Percentiles rank a stretch among this genome's conserved stretches.
phyloP scores from a whole-genome alignment of 139 green algal genomes.

The Volvox reticuliferus region DNA sequence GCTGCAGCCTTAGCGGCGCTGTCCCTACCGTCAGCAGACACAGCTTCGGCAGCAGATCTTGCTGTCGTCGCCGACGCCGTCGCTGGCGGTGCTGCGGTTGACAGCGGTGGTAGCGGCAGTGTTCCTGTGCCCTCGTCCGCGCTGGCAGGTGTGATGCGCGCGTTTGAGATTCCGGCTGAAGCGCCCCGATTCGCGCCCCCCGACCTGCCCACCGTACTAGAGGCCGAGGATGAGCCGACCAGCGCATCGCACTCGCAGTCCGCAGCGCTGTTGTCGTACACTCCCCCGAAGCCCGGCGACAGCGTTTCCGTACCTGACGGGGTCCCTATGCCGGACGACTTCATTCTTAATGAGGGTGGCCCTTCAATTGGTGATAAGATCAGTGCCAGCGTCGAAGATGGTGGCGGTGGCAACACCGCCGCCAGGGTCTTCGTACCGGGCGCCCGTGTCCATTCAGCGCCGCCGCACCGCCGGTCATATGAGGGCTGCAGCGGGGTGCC shows the following conservation, averaged over 20 bases:
- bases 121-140: background rate
- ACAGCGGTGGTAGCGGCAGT: background rate
- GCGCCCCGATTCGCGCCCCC: constrained; percentile 2
- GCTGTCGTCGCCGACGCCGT: background rate
- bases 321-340: background rate
- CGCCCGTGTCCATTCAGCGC: background rate
- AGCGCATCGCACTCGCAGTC: background rate
- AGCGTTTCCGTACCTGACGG: background rate
- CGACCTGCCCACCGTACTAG: constrained; percentile 29
- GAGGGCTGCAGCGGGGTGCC: background rate
- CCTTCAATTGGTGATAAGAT: background rate
- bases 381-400: background rate
- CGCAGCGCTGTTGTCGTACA: background rate
- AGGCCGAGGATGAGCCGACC: constrained; percentile 19
- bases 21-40: background rate
- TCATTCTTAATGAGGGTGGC: background rate
- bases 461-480: background rate
- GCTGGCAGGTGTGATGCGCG: background rate
- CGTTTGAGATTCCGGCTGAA: constrained; percentile 25
- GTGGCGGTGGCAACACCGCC: background rate
- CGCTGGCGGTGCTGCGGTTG: background rate
- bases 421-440: background rate
- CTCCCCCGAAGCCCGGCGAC: background rate
- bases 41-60: background rate
- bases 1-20: background rate